Conservation (phyloP, 2,329 filamentous ascomycete species). For the Purpureocillium takamizusanense region DNA sequence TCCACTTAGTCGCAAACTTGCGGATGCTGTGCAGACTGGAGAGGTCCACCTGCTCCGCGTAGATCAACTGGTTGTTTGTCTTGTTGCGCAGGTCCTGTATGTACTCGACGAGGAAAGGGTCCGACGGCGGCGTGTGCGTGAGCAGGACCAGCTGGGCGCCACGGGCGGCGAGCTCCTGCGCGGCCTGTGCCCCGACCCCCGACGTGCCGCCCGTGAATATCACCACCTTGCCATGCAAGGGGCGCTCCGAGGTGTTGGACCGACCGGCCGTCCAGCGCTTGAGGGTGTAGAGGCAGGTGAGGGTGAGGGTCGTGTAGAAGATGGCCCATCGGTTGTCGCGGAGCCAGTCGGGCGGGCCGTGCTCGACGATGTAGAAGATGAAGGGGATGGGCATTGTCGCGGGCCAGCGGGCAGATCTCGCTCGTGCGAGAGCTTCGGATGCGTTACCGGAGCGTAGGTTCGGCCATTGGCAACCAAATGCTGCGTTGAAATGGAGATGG, state of each 20-base stretch:
- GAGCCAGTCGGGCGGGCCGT: conserved; percentile 42
- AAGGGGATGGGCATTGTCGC: conserved; percentile 41
- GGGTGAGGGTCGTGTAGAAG: conserved; percentile 25
- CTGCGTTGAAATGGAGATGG: too few relatives aligned
- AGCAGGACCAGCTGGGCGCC: conserved; percentile 89
- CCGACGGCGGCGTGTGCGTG: conserved; percentile 69
- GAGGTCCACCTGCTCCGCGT: conserved; percentile 90
- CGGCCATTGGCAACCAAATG: neutral
- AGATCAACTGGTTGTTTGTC: conserved; percentile 80
- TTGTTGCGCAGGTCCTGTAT: conserved; percentile 75
- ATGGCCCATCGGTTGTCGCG: conserved; percentile 34
- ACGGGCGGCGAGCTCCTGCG: conserved; percentile 63
- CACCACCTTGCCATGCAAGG: conserved; percentile 89
- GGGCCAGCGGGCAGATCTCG: neutral
- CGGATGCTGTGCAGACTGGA: conserved; percentile 83
- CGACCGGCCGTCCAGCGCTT: conserved; percentile 76
- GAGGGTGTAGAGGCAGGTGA: conserved; percentile 31
- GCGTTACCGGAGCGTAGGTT: neutral
- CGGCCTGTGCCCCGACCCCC: conserved; percentile 75
- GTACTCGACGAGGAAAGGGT: conserved; percentile 86
- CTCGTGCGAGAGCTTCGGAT: neutral
- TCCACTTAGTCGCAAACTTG: conserved; percentile 93
- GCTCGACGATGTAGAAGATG: conserved; percentile 32
- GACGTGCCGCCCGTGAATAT: conserved; percentile 93
- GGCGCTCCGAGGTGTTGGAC: conserved; percentile 63